Evolutionary conservation across 2,329 filamentous ascomycete genomes (phyloP), one percentile per base, ranked within the genome.

Genomic region (Ophiostoma pallidulum): DNA sequence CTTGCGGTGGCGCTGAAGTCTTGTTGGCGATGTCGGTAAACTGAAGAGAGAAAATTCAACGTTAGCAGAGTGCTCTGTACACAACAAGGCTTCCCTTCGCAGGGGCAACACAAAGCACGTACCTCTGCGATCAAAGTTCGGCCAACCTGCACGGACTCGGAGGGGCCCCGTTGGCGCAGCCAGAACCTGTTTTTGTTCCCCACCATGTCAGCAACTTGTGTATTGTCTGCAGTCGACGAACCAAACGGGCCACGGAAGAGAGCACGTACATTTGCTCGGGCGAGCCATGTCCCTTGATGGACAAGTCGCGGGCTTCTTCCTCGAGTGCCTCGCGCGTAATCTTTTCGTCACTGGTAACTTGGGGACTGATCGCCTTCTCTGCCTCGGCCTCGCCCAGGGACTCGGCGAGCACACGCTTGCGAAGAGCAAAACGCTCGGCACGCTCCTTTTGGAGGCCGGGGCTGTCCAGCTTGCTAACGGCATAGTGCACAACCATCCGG

Each of bases 391-490:
- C 66, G 1, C 77, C 80, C 12, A 89, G 65, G 20, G 77, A 84
- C 58, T 90, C 83, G 51, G 88, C 78, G 2, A 97, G 74, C 47
- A 89, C 80, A 55, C 77, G 78, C 68, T 88, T 91, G 53, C 91
- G 80, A 60, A 92, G 80, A 41, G 84, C 64, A 64, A 84, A 97
- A 19, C 87, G 77, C 62, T 95, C 86, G 4, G 80, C 80, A 13
- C 85, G 78, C 66, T 94, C 90, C 64, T 88, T 89, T 58, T 94
- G 86, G 48, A 90, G 71, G 1, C 89, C 90, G 0, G 87, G 86
- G 40, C 84, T 90, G 58, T 97, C 90, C 45, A 96, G 69, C 62
- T 89, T 92, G 51, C 72, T 73, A 57, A 98, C 77, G 4, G 82
- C 80, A 45, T 80, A 76, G 35, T 82, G 78, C 4, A 96, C 84